phyloP scores from a whole-genome alignment of 75 land plant genomes.

The Picea sitchensis region DNA sequence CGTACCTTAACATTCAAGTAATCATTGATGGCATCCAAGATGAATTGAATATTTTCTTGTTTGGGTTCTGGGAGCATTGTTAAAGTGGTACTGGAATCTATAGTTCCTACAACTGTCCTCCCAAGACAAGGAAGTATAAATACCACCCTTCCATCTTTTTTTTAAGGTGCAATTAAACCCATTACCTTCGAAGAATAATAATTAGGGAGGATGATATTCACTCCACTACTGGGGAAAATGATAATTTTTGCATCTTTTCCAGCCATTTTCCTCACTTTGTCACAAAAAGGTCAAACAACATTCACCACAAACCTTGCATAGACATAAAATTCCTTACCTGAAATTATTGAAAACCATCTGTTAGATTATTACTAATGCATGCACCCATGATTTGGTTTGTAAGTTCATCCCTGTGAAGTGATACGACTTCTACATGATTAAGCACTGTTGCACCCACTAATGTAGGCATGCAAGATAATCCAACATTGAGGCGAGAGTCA shows the following conservation, averaged over 20 bases:
- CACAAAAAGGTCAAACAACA: constrained; percentile 97
- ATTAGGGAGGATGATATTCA: constrained; percentile 92
- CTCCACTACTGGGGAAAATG: constrained; percentile 94
- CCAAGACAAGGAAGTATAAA: constrained; percentile 95
- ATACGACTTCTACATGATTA: constrained; percentile 88
- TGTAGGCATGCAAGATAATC: constrained; percentile 87
- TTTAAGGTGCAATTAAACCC: constrained; percentile 97
- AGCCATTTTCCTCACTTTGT: constrained; percentile 71
- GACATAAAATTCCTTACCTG: constrained; percentile 91
- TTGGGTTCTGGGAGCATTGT: constrained; percentile 92
- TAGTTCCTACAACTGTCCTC: constrained; percentile 91
- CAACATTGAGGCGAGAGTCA: constrained; percentile 87
- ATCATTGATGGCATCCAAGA: constrained; percentile 92
- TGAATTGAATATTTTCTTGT: constrained; percentile 95
- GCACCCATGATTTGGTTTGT: too few relatives aligned
- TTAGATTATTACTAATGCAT: constrained; percentile 57
- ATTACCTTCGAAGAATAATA: constrained; percentile 91
- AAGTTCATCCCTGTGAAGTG: constrained; percentile 61
- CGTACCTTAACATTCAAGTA: constrained; percentile 91
- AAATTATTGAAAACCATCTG: too few relatives aligned
- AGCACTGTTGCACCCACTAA: constrained; percentile 81
- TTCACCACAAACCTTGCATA: constrained; percentile 90
- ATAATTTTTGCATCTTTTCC: constrained; percentile 57
- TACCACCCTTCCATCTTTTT: constrained; percentile 91
- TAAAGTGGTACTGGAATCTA: constrained; percentile 86